Evolutionary conservation across 2,329 filamentous ascomycete genomes (phyloP).

Genomic region (Fusarium anthophilum): DNA sequence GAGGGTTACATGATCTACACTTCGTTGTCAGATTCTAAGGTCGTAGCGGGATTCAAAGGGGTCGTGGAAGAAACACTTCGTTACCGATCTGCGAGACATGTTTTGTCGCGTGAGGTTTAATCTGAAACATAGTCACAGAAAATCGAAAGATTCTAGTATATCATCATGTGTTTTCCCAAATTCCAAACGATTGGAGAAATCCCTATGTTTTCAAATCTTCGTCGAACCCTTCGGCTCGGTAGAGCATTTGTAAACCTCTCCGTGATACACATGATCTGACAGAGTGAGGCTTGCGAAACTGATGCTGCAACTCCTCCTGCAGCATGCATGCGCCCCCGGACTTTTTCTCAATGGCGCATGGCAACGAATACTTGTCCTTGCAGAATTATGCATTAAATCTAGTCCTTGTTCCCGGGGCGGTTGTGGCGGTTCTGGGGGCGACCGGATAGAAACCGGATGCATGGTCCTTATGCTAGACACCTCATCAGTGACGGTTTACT

Average conservation of each 20-base stretch:
- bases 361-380: slow-evolving; percentile 6
- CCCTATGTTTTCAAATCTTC: not conserved
- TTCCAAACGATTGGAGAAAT: not conserved
- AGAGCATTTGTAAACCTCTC: not conserved
- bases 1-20: slow-evolving; percentile 23
- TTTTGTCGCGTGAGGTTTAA: slow-evolving; percentile 14
- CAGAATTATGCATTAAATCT: not conserved
- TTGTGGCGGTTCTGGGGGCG: slow-evolving; percentile 10
- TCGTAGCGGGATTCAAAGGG: not conserved
- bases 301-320: slow-evolving; percentile 9
- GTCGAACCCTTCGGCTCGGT: not conserved
- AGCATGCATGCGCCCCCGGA: slow-evolving; percentile 9
- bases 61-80: not conserved
- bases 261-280: slow-evolving; percentile 24
- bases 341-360: slow-evolving; percentile 5
- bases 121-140: slow-evolving; percentile 15
- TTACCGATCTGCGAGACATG: slow-evolving; percentile 14
- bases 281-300: slow-evolving; percentile 1
- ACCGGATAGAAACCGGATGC: slow-evolving; percentile 29
- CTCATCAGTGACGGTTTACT: slow-evolving; percentile 3
- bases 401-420: slow-evolving; percentile 12
- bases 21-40: not conserved
- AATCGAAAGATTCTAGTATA: slow-evolving; percentile 22
- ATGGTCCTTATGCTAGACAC: slow-evolving; percentile 3
- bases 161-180: not conserved